Evolutionary conservation across 495 filamentous ascomycete species (phyloP), one percentile per base, ranked within the genome.

Genomic region (Parachaetomium inaequale): DNA sequence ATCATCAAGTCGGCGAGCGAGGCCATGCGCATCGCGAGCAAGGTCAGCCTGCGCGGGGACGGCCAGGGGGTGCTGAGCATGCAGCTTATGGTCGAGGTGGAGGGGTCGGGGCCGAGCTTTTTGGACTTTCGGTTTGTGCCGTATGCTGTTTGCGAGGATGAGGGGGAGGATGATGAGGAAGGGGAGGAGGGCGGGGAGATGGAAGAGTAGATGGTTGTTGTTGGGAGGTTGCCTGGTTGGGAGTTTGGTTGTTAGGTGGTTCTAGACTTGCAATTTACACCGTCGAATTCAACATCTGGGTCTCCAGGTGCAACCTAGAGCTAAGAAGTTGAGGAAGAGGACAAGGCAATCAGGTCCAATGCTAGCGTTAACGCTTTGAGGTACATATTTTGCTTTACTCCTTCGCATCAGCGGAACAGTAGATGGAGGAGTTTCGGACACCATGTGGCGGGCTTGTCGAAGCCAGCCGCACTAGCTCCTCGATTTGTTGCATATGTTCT

Each of bases 41-140:
- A 97, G 73, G 93, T 97, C 26, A 96, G 92, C 70, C 84, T 98
- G 61, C 80, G 94, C 7, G 86, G 89, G 7, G 94, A 98, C 77
- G 78, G 82, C 12, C 88, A 92, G 72, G 94, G 94, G 0, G 93
- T 98, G 17, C 74, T 98, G 63, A 97, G 91, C 73, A 77, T 98
- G 69, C 94, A 98, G 74, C 96, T 98, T 66, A 95, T 98, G 92
- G 87, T 98, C 36, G 91, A 96, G 71, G 75, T 89, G 15, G 85
- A 87, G 60, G 83, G 84, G 25, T 61, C 60, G 0, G 62, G 60
- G 14, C 55, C 56, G 57, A 68, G 76, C 57, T 82, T 80, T 62
- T 72, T 82, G 47, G 78, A 81, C 63, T 82, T 82, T 65, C 72
- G 76, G 29, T 80, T 82, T 68, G 76, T 82, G 55, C 79, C 79